Conservation (phyloP, 768 basidiomycete species). For the Hygrophorus pudorinus region DNA sequence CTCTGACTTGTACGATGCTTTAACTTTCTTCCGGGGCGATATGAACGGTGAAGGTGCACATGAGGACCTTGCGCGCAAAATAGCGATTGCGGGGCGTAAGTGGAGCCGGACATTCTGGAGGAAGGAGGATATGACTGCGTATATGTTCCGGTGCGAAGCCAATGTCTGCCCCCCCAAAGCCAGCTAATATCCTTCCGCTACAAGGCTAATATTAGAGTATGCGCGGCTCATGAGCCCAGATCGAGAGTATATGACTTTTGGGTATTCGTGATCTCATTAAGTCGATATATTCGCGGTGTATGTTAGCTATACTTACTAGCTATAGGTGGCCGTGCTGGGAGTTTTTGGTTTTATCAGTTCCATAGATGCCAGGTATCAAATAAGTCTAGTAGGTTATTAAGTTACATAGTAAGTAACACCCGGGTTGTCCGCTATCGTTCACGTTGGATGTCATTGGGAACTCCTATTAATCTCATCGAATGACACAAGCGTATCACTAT, state of each 20-base stretch:
- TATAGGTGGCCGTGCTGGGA: too few species aligned
- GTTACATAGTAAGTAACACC: too few species aligned
- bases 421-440: too few species aligned
- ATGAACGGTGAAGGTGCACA: constrained; percentile 49
- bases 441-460: too few species aligned
- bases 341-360: too few species aligned
- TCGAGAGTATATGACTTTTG: constrained; percentile 27
- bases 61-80: constrained; percentile 45
- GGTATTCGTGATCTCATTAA: too few species aligned
- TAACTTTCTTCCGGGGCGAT: constrained; percentile 66
- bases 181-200: not conserved
- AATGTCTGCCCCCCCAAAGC: not conserved
- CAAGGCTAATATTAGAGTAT: constrained; percentile 34
- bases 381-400: too few species aligned
- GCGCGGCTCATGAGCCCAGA: constrained; percentile 30
- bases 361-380: too few species aligned
- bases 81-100: constrained; percentile 34
- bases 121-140: constrained; percentile 35
- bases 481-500: too few species aligned
- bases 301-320: too few species aligned
- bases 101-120: constrained; percentile 41
- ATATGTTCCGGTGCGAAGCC: constrained; percentile 30
- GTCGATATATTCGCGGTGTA: too few species aligned
- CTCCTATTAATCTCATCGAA: too few species aligned
- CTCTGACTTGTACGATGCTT: constrained; percentile 58